Evolutionary conservation across 805 yeast species (phyloP), one percentile per base, ranked within the genome.

Genomic region (Hyphopichia homilentoma): DNA sequence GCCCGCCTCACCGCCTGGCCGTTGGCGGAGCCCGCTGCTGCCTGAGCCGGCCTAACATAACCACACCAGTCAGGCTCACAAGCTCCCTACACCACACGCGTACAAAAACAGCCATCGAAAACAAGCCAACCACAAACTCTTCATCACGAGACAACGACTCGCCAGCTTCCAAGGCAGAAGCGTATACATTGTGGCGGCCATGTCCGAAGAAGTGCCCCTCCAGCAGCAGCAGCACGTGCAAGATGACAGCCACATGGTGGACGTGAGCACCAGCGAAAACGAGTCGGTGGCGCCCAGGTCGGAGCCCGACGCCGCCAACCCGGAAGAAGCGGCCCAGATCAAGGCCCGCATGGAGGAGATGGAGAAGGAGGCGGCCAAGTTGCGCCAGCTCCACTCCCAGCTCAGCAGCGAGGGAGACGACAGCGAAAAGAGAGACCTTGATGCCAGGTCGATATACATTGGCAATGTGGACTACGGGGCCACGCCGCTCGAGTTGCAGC

Each of bases 401-500:
- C 34, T 51, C 32, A 34, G 39, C 17, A 25, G 27, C 9, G 44
- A 41, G 19, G 39, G 29, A 21, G 32, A 21, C 54, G 40, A 52
- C 46, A 39, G 80, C 59, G 58, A 70, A 44, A 76, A 73, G 47
- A 75, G 73, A 43, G 88, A 81, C 34, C 70, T 79, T n/a, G 95
- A 86, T 52, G 68, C 82, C 4, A 73, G 88, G 40, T 79, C 88
- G 4, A 69, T 87, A 15, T 87, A 79, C 57, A 88, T 86, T 16
- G 94, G 95, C 3, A 84, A 83, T 47, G 93, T 87, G 16, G 95
- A 86, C 50, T 85, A 81, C 52, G 81, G 74, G 7, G 59, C 89
- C 12, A 77, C 85, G 6, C 89, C 94, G 16, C 80, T 80, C 44
- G 95, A 86, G 45, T 66, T 87, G 23, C 90, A 84, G 47, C 71